phyloP scores from a whole-genome alignment of 1,284 basidiomycete species.

The Xerocomus nothofagi region DNA sequence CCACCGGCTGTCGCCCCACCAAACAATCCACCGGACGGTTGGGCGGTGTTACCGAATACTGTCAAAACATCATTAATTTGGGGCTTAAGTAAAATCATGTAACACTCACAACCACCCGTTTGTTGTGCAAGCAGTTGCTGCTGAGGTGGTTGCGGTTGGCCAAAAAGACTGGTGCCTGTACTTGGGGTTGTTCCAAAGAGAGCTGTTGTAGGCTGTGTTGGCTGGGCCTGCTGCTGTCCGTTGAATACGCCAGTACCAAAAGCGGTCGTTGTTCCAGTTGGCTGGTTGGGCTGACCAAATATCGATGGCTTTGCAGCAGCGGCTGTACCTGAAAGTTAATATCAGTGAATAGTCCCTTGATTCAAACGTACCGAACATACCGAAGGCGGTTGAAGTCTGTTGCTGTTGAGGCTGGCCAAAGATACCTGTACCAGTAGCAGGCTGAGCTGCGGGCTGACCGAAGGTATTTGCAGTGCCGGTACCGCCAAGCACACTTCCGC shows the following conservation, averaged over 20 bases:
- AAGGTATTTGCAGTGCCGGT: constrained; percentile 40
- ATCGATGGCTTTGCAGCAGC: constrained; percentile 46
- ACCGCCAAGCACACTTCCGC: constrained; percentile 39
- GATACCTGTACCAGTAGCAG: constrained; percentile 31
- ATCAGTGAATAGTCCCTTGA: constrained; percentile 3
- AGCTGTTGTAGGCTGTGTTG: constrained; percentile 35
- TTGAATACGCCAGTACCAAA: constrained; percentile 32
- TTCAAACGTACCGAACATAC: constrained; percentile 10
- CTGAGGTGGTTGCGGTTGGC: constrained; percentile 35
- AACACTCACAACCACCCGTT: constrained; percentile 32
- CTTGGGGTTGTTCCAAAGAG: constrained; percentile 37
- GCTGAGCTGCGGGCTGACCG: constrained; percentile 35
- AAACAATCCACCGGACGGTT: constrained; percentile 35
- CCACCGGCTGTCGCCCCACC: constrained; percentile 31
- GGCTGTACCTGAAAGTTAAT: constrained; percentile 20
- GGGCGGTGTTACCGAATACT: constrained; percentile 31
- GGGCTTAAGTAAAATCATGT: not conserved
- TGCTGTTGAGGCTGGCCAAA: constrained; percentile 35
- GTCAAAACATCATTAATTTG: constrained; percentile 10
- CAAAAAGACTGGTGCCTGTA: constrained; percentile 38
- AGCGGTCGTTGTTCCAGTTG: constrained; percentile 26
- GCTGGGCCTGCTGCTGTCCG: constrained; percentile 33
- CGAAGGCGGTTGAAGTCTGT: constrained; percentile 28
- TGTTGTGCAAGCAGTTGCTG: constrained; percentile 38
- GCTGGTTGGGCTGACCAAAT: constrained; percentile 40